These are phyloP conservation scores for Gossypium aridum DNA, from an alignment of 441 rosid genomes.

Conservation along the genomic window DNA sequence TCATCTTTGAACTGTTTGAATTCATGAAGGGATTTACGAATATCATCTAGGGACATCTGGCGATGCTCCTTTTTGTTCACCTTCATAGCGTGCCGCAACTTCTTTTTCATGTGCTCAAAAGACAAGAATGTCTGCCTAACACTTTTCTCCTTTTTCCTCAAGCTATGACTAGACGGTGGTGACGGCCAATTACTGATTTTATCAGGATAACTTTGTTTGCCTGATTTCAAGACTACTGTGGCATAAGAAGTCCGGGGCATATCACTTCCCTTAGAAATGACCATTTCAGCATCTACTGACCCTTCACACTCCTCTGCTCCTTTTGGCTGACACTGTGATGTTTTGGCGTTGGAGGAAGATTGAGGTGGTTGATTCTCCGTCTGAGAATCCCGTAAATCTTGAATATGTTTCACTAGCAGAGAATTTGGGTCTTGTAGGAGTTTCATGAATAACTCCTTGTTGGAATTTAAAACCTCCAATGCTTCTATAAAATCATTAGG, in stretches of 20 bases:
- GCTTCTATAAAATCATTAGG: slow-evolving; percentile 69
- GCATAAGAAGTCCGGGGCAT: slow-evolving; percentile 16
- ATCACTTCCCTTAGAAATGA: not conserved
- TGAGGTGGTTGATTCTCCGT: slow-evolving; percentile 16
- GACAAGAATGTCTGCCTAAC: slow-evolving; percentile 36
- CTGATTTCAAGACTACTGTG: slow-evolving; percentile 51
- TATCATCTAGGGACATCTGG: slow-evolving; percentile 12
- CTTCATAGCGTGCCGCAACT: slow-evolving; percentile 46
- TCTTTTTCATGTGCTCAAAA: slow-evolving; percentile 51
- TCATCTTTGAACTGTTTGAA: slow-evolving; percentile 14
- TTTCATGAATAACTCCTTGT: slow-evolving; percentile 59
- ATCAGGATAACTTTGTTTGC: slow-evolving; percentile 27
- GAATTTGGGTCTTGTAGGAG: slow-evolving; percentile 75
- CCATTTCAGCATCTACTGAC: not conserved
- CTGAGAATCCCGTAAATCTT: slow-evolving; percentile 42
- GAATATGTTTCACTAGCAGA: slow-evolving; percentile 41
- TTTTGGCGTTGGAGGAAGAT: slow-evolving; percentile 14
- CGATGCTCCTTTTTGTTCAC: slow-evolving; percentile 30
- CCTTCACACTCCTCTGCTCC: slow-evolving; percentile 16
- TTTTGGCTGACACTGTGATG: slow-evolving; percentile 8
- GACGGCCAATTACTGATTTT: slow-evolving; percentile 17
- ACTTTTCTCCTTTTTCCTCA: slow-evolving; percentile 20
- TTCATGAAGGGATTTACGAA: slow-evolving; percentile 3
- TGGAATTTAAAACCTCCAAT: slow-evolving; percentile 55
- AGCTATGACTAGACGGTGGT: slow-evolving; percentile 13